Conservation (phyloP, 345 rosid genomes). For the Eucalyptus virginea region DNA sequence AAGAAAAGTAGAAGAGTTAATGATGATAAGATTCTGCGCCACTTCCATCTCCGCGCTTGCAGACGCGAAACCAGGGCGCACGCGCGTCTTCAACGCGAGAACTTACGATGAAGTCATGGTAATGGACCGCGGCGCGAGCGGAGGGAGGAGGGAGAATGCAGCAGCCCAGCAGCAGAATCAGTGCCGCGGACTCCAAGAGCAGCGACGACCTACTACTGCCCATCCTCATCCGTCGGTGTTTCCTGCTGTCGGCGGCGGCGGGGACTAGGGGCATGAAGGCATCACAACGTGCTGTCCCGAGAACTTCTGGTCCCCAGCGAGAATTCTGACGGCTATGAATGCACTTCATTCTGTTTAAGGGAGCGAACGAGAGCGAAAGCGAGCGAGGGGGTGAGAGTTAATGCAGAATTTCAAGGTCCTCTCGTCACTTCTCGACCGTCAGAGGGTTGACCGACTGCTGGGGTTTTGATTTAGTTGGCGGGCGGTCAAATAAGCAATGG, state of each 20-base stretch:
- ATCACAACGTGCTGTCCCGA: background rate
- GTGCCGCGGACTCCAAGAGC: background rate
- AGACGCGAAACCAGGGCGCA: background rate
- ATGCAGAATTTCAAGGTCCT: background rate
- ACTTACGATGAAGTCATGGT: background rate
- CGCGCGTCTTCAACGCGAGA: background rate
- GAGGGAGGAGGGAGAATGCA: background rate
- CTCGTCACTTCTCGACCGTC: background rate
- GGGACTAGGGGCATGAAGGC: background rate
- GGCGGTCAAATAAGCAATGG: background rate
- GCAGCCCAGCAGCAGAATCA: background rate
- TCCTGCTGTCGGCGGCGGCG: background rate
- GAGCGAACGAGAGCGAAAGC: background rate
- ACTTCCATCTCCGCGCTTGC: background rate
- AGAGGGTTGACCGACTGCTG: background rate
- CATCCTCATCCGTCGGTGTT: background rate
- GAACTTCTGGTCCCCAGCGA: background rate
- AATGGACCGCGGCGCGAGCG: background rate
- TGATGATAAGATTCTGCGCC: background rate
- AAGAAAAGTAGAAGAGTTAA: background rate
- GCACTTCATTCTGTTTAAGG: background rate
- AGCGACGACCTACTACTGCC: background rate
- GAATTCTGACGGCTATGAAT: background rate
- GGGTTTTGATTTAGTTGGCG: background rate
- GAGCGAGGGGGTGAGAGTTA: background rate